phyloP scores from a whole-genome alignment of 441 rosid species.

The Pelargonium cotyledonis region DNA sequence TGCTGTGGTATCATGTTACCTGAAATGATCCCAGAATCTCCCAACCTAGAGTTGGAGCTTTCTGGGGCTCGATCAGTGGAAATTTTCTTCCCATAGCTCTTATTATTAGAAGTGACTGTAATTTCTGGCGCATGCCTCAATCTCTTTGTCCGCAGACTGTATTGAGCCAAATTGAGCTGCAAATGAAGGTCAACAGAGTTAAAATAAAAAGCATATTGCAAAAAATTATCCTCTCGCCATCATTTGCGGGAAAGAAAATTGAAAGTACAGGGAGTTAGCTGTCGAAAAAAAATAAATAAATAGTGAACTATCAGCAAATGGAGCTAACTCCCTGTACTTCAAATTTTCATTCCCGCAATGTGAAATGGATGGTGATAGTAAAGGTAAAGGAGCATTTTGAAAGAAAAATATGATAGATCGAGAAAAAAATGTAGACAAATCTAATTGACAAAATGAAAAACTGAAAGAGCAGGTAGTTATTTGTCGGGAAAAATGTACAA shows the following conservation, averaged over 20 bases:
- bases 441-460: too few relatives aligned
- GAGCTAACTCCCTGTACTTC: too few relatives aligned
- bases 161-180: conserved; percentile 71
- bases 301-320: too few relatives aligned
- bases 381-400: too few relatives aligned
- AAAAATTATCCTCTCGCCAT: background rate
- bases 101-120: conserved; percentile 49
- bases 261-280: too few relatives aligned
- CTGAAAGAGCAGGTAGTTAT: too few relatives aligned
- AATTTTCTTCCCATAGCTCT: conserved; percentile 72
- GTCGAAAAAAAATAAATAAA: too few relatives aligned
- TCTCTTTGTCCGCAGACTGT: conserved; percentile 62
- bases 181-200: conserved; percentile 24
- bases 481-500: too few relatives aligned
- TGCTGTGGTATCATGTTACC: conserved; percentile 49
- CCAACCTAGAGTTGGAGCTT: conserved; percentile 49
- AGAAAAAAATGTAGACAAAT: background rate
- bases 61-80: conserved; percentile 66
- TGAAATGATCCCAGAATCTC: conserved; percentile 40
- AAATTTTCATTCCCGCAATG: too few relatives aligned
- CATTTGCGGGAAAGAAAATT: too few relatives aligned
- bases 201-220: background rate
- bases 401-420: too few relatives aligned
- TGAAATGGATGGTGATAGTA: too few relatives aligned
- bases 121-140: conserved; percentile 60